Base-by-base conservation (phyloP, 164 flowering plant species). In the Berberis vulgaris region DNA sequence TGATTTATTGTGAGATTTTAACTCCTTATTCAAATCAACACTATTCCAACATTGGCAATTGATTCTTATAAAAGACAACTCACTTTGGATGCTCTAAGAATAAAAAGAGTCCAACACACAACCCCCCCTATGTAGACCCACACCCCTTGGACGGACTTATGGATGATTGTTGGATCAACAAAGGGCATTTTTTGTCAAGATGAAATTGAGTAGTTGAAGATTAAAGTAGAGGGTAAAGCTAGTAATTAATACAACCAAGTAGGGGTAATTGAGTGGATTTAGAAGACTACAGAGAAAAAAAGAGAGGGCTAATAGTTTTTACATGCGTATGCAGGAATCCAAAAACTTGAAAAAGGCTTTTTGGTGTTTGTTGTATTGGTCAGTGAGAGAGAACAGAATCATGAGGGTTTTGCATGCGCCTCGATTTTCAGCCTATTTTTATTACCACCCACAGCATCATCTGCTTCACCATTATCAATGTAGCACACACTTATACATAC, bases 341-440 rank as follows among this genome's bases (percentile, higher is more conserved):
- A 56, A 45, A 62, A 59, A 61, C 13, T 67, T 58, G 44, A 52
- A 70, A 70, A 47, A 65, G 49, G 65, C 56, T 52, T 40, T 59
- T 64, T 54, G 26, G 67, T 57, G 62, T 8, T 46, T 42, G 55
- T 66, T 70, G 80, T 75, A 86, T 77, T 79, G 86, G 77, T 44
- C 72, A 68, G 72, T 76, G 78, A 76, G 72, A 78, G 78, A 76
- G 79, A 83, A 83, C 87, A 82, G 72, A 75, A 83, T 75, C 45
- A 75, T 75, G 72, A 71, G 72, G 58, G 59, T 49, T 67, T 45
- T 59, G 66, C 66, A 63, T 63, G 66, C 66, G 58, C 38, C 62
- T 53, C 58, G 65, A 40, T 53, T 54, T 63, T 49, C 45, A 63
- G 52, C 6, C 63, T 61, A 6, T 13, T 41, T 61, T 60, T 53